phyloP scores from a whole-genome alignment of 139 green algal species.

The Chlorella sp. region DNA sequence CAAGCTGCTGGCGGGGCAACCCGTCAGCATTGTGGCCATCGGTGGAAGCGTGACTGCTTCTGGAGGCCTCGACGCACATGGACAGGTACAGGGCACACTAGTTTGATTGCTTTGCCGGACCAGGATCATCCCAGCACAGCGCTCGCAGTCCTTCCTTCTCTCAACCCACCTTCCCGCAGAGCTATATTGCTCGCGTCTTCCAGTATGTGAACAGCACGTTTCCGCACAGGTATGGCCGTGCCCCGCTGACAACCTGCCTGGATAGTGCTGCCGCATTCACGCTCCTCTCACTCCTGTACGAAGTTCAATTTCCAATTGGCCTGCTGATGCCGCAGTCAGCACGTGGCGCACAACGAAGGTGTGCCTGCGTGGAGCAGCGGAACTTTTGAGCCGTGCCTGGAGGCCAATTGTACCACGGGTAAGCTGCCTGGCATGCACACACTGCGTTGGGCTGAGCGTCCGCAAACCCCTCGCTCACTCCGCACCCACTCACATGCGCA shows the following conservation, averaged over 20 bases:
- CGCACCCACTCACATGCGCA: not conserved
- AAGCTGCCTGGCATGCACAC: not conserved
- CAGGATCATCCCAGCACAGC: too few species aligned
- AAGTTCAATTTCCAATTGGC: not conserved
- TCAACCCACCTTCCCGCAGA: not conserved
- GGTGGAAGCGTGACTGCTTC: not conserved
- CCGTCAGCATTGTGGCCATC: not conserved
- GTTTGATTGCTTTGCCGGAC: too few species aligned
- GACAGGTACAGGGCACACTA: not conserved
- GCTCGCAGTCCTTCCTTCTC: too few species aligned
- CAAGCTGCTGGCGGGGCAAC: conserved; percentile 13
- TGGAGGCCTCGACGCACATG: not conserved
- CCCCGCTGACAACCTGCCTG: not conserved
- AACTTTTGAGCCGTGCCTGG: not conserved
- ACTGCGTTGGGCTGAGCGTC: too few species aligned
- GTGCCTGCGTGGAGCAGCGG: not conserved
- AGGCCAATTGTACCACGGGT: not conserved
- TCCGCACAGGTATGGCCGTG: not conserved
- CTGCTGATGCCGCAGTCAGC: not conserved
- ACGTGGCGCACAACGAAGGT: not conserved
- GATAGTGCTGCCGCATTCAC: not conserved
- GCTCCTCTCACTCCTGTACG: not conserved
- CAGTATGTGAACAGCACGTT: conserved; percentile 10
- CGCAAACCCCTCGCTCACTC: not conserved
- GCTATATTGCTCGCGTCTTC: conserved; percentile 9